Base-by-base conservation (phyloP, 345 rosid species). In the Camelina neglecta region DNA sequence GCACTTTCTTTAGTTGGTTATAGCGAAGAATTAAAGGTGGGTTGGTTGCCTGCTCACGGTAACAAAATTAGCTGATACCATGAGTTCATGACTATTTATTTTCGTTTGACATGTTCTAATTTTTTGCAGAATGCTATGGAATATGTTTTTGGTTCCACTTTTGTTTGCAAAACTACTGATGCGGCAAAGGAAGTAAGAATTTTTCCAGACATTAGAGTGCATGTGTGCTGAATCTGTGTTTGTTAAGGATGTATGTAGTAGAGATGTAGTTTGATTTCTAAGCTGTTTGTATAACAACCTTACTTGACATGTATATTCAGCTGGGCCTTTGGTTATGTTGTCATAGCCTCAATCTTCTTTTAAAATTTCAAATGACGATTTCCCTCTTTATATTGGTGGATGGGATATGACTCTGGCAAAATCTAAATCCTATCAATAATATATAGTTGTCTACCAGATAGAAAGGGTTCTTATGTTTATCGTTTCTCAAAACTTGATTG, bases 1-100 rank as follows among this genome's bases (percentile, higher is more conserved):
- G 97, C 99, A 59, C 92, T 95, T 79, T 90, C 99, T 73, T 85
- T 92, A 75, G 92, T 90, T 78, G 96, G 87, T 74, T 95, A 88
- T 67, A 82, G 81, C 60, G 79, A 85, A 23, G 99, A 92, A 36
- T 41, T 92, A 77, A 84, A 86, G 90, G 99, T 57, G 21, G 21
- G 20, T 31, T 90, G 72, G 9, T 18, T 65, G 4, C 69, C 60
- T 59, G 33, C 60, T 18, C 50, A 57, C 44, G 59, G 13, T 39
- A 49, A 3, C 56, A 18, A 60, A 36, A 16, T 47, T 75, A 59
- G 50, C 51, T 35, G 15, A 51, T 48, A 39, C 67, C 65, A 39
- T 26, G 8, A 47, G 54, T 65, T 36, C 65, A 38, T 69, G 67
- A 23, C 33, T 53, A 24, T 45, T 63, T 38, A 63, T 65, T 71